These are phyloP conservation scores for Trichoderma virens DNA, from an alignment of 495 filamentous ascomycete genomes.

Conservation along the genomic window DNA sequence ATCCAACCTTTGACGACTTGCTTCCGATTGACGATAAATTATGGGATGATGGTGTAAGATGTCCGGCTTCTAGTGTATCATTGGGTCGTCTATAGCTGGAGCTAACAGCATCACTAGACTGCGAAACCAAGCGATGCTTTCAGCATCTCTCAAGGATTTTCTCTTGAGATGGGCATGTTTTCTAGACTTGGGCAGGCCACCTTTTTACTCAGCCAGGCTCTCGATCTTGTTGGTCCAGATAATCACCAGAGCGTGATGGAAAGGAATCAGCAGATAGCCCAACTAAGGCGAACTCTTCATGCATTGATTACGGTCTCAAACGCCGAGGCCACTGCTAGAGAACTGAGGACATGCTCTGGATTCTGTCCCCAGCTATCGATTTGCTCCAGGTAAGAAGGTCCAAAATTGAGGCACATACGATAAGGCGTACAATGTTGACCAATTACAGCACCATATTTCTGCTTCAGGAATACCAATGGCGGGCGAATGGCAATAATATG, in stretches of 20 bases:
- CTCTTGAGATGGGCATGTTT: slow-evolving; percentile 21
- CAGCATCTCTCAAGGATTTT: slow-evolving; percentile 16
- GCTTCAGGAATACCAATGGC: slow-evolving; percentile 8
- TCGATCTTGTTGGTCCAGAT: slow-evolving; percentile 11
- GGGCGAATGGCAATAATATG: background rate
- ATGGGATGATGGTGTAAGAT: slow-evolving; percentile 22
- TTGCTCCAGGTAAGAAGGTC: slow-evolving; percentile 21
- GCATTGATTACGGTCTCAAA: slow-evolving; percentile 23
- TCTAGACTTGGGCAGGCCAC: slow-evolving; percentile 21
- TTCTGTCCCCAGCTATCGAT: slow-evolving; percentile 13
- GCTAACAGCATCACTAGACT: background rate
- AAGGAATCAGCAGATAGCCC: slow-evolving; percentile 17
- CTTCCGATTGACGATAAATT: slow-evolving; percentile 27
- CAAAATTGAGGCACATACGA: background rate
- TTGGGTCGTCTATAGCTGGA: background rate
- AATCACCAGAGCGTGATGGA: background rate
- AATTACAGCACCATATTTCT: slow-evolving; percentile 14
- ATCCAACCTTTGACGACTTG: slow-evolving; percentile 23
- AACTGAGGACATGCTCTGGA: slow-evolving; percentile 2
- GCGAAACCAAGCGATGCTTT: background rate
- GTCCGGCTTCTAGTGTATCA: background rate
- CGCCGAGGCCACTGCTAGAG: slow-evolving; percentile 14
- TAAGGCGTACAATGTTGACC: background rate
- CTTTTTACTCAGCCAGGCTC: slow-evolving; percentile 20
- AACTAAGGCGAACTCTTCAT: slow-evolving; percentile 28